Percentiles rank a stretch among this genome's conserved stretches.
phyloP scores from a whole-genome alignment of 345 rosid species.

The Geranium brycei region DNA sequence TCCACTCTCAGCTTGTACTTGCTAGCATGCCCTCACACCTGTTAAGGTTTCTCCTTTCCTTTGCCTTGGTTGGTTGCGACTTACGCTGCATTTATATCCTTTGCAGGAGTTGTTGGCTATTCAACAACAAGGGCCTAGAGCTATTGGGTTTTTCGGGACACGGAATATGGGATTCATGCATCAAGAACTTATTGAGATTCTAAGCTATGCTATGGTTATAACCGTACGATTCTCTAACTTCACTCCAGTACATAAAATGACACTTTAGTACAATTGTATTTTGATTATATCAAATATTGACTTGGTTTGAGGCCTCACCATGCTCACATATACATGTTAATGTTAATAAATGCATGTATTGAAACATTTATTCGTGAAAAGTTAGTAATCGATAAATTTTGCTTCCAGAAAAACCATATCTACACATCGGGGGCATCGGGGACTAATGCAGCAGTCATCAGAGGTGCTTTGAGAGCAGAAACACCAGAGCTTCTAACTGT shows the following conservation, averaged over 20 bases:
- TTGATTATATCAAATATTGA: conserved; percentile 3
- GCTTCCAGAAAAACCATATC: conserved; percentile 87
- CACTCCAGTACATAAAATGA: background rate
- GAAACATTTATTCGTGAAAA: background rate
- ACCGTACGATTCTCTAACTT: conserved; percentile 46
- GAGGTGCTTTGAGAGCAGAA: conserved; percentile 97
- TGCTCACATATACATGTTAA: background rate
- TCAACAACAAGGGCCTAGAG: conserved; percentile 97
- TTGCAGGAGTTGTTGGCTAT: conserved; percentile 90
- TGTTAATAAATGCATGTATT: background rate
- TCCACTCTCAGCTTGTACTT: background rate
- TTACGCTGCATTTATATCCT: conserved; percentile 1
- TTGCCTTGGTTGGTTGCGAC: conserved; percentile 1
- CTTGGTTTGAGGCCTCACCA: background rate
- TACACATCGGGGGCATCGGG: conserved; percentile 97
- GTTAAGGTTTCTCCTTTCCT: too few relatives aligned
- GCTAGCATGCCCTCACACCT: background rate
- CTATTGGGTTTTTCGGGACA: conserved; percentile 93
- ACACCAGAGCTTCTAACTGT: conserved; percentile 86
- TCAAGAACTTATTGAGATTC: conserved; percentile 95
- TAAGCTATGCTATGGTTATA: conserved; percentile 97
- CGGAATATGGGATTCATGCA: conserved; percentile 99
- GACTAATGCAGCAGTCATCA: conserved; percentile 93
- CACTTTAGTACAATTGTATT: background rate
- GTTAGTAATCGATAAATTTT: conserved; percentile 10